Conservation (phyloP, 495 filamentous ascomycete species). For the Daldinia vernicosa region DNA sequence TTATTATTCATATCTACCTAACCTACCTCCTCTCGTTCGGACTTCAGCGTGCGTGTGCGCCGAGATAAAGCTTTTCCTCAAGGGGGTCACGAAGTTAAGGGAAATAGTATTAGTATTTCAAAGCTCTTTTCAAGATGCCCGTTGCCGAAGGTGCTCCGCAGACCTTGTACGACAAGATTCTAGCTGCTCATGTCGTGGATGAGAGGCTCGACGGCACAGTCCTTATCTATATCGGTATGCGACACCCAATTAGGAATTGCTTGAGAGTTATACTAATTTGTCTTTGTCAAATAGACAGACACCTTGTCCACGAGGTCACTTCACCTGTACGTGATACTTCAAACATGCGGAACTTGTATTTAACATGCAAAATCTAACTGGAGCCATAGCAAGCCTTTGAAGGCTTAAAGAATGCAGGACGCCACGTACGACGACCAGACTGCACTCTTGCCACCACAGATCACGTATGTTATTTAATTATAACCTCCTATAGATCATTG, state of each 20-base stretch:
- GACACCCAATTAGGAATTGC: conserved; percentile 9
- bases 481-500: not conserved
- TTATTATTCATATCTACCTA: not conserved
- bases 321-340: conserved; percentile 72
- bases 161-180: conserved; percentile 98
- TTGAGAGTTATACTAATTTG: conserved; percentile 22
- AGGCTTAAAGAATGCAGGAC: conserved; percentile 84
- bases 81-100: conserved; percentile 19
- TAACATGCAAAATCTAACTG: conserved; percentile 6
- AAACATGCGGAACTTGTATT: not conserved
- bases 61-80: conserved; percentile 7
- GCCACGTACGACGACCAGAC: conserved; percentile 90
- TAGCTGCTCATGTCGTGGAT: conserved; percentile 91
- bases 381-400: conserved; percentile 88
- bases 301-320: conserved; percentile 98
- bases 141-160: conserved; percentile 76
- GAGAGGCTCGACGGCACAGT: conserved; percentile 92
- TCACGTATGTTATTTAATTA: conserved; percentile 74
- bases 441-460: conserved; percentile 97
- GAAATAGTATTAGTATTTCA: conserved; percentile 10
- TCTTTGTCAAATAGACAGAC: conserved; percentile 68
- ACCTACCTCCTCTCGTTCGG: not conserved
- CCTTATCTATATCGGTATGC: conserved; percentile 87
- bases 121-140: conserved; percentile 70
- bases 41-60: not conserved